Evolutionary conservation across 1,139 yeast genomes (phyloP), one percentile per base, ranked within the genome.

Genomic region (Yamadazyma dushanensis): DNA sequence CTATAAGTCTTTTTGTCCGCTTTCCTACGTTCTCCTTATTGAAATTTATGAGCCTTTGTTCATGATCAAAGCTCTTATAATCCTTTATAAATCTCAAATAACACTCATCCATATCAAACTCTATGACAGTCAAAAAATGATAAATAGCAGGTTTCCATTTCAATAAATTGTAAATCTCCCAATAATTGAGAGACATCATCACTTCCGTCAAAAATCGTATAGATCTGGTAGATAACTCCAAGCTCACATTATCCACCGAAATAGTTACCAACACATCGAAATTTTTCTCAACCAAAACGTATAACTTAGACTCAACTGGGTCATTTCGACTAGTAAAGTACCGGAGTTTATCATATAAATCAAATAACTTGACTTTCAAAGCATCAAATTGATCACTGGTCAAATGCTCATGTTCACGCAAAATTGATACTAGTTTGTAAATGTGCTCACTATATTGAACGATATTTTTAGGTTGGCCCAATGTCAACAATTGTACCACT

Each of bases 71-170:
- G 16, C 52, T 49, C 7, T 60, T 46, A 43, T 70, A 70, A 31
- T 68, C 68, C 9, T 53, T 47, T 5, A 70, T 48, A 38, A 70
- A 70, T 22, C 54, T 56, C 4, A 47, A 36, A 45, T 70, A 70
- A 40, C 73, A 68, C 16, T 66, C 73, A 40, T 62, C 55, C 18
- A 70, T 45, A 45, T 70, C 71, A 41, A 66, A 66, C 18, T 65
- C 59, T 20, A 70, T 68, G 11, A 70, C 50, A 5, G 51, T 47
- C 27, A 70, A 50, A 37, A 70, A 70, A 40, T 66, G 73, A 44
- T 65, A 69, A 13, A 70, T 62, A 8, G 70, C 62, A 1, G 76
- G 76, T 40, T 68, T 68, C 72, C 73, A 67, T 13, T 53, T 53
- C 17, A 70, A 56, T 23, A 70, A 51, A 38, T 68, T 70, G 46